These are phyloP conservation scores for Graphilbum fragrans DNA, from an alignment of 2,329 filamentous ascomycete genomes.

Conservation along the genomic window DNA sequence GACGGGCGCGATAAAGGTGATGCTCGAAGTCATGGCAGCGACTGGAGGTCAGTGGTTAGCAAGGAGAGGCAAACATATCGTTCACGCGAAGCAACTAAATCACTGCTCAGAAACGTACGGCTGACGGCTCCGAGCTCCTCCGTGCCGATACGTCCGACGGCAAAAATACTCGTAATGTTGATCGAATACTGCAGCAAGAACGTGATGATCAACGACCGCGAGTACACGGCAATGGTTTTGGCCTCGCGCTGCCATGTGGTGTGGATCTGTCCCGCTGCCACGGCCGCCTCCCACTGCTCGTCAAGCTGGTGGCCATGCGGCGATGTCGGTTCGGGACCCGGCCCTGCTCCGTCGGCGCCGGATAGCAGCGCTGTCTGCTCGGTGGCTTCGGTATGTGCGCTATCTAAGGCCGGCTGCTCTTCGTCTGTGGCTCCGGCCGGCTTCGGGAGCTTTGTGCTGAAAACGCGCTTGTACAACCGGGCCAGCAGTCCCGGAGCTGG, in stretches of 20 bases:
- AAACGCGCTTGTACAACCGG: slow-evolving; percentile 29
- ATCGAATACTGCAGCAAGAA: slow-evolving; percentile 75
- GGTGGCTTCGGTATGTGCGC: slow-evolving; percentile 11
- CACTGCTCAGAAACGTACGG: slow-evolving; percentile 18
- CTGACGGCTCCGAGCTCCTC: slow-evolving; percentile 56
- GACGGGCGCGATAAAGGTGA: slow-evolving; percentile 65
- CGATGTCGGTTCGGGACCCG: slow-evolving; percentile 2
- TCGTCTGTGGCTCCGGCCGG: slow-evolving; percentile 37
- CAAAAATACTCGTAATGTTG: slow-evolving; percentile 71
- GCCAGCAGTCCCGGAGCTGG: slow-evolving; percentile 21
- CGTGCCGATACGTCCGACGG: slow-evolving; percentile 63
- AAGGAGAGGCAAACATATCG: neutral
- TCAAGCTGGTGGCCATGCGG: slow-evolving; percentile 35
- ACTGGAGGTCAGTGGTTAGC: slow-evolving; percentile 19
- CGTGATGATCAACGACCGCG: slow-evolving; percentile 57
- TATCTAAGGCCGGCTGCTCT: slow-evolving; percentile 39
- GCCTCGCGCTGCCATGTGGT: slow-evolving; percentile 88
- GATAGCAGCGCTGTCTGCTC: slow-evolving; percentile 24
- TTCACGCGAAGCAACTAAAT: neutral
- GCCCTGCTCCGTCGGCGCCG: slow-evolving; percentile 13
- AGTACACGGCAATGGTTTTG: slow-evolving; percentile 65
- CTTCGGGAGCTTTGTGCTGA: slow-evolving; percentile 41
- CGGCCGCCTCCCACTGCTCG: slow-evolving; percentile 75
- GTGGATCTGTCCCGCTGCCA: slow-evolving; percentile 66
- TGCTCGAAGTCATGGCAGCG: slow-evolving; percentile 68